Percentiles rank a stretch among this genome's conserved stretches.
Conservation (phyloP, 2,329 filamentous ascomycete species). For the Neoarthrinium moseri region DNA sequence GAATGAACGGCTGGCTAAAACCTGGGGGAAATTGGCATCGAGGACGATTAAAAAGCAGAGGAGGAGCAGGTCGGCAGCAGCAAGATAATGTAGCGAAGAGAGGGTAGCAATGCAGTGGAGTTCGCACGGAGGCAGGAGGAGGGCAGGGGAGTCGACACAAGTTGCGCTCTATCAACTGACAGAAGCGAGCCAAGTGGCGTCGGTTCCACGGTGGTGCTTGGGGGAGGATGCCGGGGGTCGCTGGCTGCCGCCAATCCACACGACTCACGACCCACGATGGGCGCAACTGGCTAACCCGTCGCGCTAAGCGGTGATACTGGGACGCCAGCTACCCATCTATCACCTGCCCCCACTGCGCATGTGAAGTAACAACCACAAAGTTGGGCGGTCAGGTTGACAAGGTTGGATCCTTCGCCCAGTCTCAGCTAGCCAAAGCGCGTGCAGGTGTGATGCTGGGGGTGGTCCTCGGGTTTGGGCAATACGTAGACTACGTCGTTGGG, state of each 20-base stretch:
- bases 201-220: neutral
- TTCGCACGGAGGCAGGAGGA: neutral
- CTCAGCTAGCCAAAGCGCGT: constrained; percentile 15
- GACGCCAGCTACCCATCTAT: too few species aligned
- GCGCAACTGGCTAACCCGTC: neutral
- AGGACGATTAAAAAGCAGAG: constrained; percentile 15
- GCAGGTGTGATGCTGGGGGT: constrained; percentile 3
- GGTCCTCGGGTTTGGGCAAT: neutral
- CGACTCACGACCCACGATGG: too few species aligned
- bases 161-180: neutral
- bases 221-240: neutral
- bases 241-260: neutral
- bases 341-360: constrained; percentile 16
- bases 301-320: neutral
- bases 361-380: constrained; percentile 14
- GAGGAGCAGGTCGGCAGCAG: constrained; percentile 16
- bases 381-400: constrained; percentile 28
- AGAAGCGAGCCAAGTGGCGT: neutral
- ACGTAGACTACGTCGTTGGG: too few species aligned
- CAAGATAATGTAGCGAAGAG: constrained; percentile 16
- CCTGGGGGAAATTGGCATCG: constrained; percentile 2
- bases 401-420: too few species aligned
- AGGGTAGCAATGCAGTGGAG: constrained; percentile 5
- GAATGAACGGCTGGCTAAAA: constrained; percentile 23
- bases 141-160: neutral